Conservation (phyloP, 345 rosid species). For the Acer campestre region DNA sequence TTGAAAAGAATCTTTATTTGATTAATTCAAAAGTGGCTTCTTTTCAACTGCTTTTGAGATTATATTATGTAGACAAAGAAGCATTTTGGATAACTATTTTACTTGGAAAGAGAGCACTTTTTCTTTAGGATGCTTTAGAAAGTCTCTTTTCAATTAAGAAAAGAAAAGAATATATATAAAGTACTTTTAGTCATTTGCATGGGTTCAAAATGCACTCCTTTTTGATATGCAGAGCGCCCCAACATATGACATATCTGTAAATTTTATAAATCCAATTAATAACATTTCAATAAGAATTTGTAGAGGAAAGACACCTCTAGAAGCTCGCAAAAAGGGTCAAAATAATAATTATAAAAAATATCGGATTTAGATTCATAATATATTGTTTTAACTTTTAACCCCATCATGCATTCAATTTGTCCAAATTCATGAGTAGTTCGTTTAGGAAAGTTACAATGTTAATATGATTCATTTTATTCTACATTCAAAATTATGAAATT, state of each 20-base stretch:
- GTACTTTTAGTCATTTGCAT: constrained; percentile 22
- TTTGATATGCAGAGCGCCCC: not conserved
- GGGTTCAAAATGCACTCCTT: not conserved
- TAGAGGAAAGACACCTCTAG: too few relatives aligned
- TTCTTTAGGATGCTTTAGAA: constrained; percentile 56
- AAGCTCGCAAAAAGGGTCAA: too few relatives aligned
- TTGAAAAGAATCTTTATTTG: constrained; percentile 42
- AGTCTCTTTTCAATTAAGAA: constrained; percentile 41
- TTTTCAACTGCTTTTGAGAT: constrained; percentile 25
- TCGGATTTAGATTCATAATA: too few relatives aligned
- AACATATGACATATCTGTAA: not conserved
- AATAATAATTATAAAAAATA: too few relatives aligned
- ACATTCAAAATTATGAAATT: not conserved
- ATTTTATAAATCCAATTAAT: not conserved
- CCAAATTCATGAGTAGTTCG: too few relatives aligned
- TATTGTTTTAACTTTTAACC: too few relatives aligned
- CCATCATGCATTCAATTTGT: too few relatives aligned
- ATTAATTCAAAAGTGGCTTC: constrained; percentile 41
- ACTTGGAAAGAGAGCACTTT: constrained; percentile 47
- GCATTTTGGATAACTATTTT: constrained; percentile 35
- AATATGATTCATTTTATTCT: too few relatives aligned
- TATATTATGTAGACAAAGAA: constrained; percentile 45
- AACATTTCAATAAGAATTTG: too few relatives aligned
- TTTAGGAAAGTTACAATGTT: too few relatives aligned
- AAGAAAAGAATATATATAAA: constrained; percentile 13